Percentiles rank a stretch among this genome's conserved stretches.
phyloP scores from a whole-genome alignment of 2,329 filamentous ascomycete genomes.

The Acrodontium crateriforme region DNA sequence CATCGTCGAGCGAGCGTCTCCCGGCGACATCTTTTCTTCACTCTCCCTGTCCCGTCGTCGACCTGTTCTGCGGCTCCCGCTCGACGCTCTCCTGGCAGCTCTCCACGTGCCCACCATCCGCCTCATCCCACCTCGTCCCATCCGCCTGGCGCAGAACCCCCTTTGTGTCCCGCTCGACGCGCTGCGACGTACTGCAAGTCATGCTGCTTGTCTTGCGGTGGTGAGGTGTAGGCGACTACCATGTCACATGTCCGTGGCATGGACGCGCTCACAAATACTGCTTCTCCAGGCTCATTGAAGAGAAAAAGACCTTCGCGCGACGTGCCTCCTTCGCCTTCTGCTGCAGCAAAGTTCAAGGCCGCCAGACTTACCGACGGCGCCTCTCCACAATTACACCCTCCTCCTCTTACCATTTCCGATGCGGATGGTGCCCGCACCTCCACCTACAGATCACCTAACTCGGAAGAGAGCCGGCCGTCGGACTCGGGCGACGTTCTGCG shows the following conservation, averaged over 20 bases:
- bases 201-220: background rate
- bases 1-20: too few relatives aligned
- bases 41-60: too few relatives aligned
- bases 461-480: conserved; percentile 15
- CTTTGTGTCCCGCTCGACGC: too few relatives aligned
- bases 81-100: too few relatives aligned
- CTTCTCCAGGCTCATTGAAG: conserved; percentile 18
- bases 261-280: conserved; percentile 2
- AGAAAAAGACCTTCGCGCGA: conserved; percentile 8
- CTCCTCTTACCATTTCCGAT: conserved; percentile 5
- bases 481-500: conserved; percentile 52
- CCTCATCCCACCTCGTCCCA: too few relatives aligned
- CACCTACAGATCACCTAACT: conserved; percentile 19
- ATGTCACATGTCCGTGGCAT: background rate
- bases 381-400: conserved; percentile 2
- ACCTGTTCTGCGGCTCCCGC: too few relatives aligned
- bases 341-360: conserved; percentile 1
- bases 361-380: conserved; percentile 6
- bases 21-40: too few relatives aligned
- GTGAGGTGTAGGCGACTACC: background rate
- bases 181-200: too few relatives aligned
- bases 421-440: conserved; percentile 6
- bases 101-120: too few relatives aligned
- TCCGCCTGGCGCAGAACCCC: too few relatives aligned
- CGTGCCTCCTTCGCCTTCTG: background rate